Evolutionary conservation across 2,329 filamentous ascomycete species (phyloP), one percentile per base, ranked within the genome.

Genomic region (Alternaria sp.): DNA sequence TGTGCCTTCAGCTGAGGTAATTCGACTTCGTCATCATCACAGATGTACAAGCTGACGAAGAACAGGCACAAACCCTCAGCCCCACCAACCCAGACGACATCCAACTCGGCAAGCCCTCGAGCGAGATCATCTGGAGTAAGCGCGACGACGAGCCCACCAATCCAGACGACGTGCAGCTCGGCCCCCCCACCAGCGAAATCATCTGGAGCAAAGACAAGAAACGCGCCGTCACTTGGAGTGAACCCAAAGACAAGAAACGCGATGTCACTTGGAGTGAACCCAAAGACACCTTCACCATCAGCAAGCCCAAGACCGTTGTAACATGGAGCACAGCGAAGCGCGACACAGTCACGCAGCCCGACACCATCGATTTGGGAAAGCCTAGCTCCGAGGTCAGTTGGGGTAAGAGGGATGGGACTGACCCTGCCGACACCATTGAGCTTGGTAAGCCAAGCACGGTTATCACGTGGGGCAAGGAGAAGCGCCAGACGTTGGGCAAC

Each of bases 1-100:
- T n/a, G 55, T 77, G 43, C 59, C 69, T 23, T 58, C 66, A 15
- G 57, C 67, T n/a, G 59, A 72, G 47, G 74, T 76, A 66, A 62
- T 26, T 4, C 11, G 2, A 36, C 26, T 8, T 2, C 32, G 0
- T 36, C 44, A 6, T 8, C 4, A 7, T 17, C 3, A 25, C 3
- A 8, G 8, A 15, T 11, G 9, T 21, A 1, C 4, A 15, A 6
- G 19, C 40, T 26, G 12, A 57, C 17, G 4, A 19, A 43, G 25
- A 21, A 10, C 19, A 68, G 59, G 36, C 56, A n/a, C 65, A 62
- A 49, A 54, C 28, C 23, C 45, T 55, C 28, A 44, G 45, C 30
- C 17, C 51, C 6, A 45, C 32, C 7, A 50, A 49, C 5, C 68
- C 67, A 26, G 55, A 66, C 36, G 63, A 49, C 8, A 67, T 74